Conservation (phyloP, 768 basidiomycete genomes). For the Hygrocybe punicea region DNA sequence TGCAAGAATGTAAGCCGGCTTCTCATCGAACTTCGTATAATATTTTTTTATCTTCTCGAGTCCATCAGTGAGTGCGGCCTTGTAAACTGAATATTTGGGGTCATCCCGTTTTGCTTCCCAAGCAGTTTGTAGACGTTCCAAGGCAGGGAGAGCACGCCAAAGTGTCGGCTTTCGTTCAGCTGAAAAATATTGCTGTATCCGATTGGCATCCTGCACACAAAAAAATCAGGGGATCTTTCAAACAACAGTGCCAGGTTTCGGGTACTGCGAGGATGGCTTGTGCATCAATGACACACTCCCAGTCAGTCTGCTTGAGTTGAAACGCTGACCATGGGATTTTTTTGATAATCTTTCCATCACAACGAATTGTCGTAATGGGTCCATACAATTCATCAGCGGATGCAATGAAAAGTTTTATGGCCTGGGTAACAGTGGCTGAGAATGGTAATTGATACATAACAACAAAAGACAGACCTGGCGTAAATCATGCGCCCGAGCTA, state of each 20-base stretch:
- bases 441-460: too few relatives aligned
- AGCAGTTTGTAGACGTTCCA: conserved; percentile 18
- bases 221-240: too few relatives aligned
- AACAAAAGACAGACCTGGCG: conserved; percentile 9
- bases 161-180: conserved; percentile 20
- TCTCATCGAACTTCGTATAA: conserved; percentile 10
- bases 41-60: conserved; percentile 15
- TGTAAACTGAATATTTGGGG: not conserved
- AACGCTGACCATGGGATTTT: too few relatives aligned
- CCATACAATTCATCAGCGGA: conserved; percentile 27
- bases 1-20: conserved; percentile 12
- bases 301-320: too few relatives aligned
- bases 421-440: conserved; percentile 2
- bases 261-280: too few relatives aligned
- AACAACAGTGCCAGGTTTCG: too few relatives aligned
- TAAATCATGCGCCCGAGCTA: conserved; percentile 15
- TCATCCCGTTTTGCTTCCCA: conserved; percentile 14
- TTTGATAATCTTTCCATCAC: conserved; percentile 8
- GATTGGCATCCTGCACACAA: conserved; percentile 25
- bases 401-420: conserved; percentile 12
- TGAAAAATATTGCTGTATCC: conserved; percentile 26
- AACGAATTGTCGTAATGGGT: conserved; percentile 26
- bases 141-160: conserved; percentile 17
- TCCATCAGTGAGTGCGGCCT: conserved; percentile 9
- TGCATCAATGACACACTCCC: too few relatives aligned